Evolutionary conservation across 495 filamentous ascomycete genomes (phyloP).

Genomic region (Penicillium coffeae): DNA sequence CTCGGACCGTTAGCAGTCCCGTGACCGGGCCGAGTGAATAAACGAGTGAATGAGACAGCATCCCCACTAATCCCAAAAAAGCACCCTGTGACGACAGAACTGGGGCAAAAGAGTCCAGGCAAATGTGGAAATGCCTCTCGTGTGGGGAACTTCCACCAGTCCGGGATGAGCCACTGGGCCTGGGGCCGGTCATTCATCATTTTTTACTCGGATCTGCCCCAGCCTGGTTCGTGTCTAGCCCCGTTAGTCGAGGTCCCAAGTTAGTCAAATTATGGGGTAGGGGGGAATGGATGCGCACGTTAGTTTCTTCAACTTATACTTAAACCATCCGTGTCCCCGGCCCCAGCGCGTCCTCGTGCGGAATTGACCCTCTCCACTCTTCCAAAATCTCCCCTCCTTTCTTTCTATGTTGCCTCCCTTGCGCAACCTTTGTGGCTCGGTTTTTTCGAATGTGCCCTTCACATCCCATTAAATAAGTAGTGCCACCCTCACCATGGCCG

Average conservation of each 20-base stretch:
- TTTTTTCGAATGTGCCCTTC: slow-evolving; percentile 15
- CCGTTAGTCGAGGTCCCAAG: not conserved
- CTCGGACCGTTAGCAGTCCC: slow-evolving; percentile 7
- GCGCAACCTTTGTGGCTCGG: too few species aligned
- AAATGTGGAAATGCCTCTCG: slow-evolving; percentile 24
- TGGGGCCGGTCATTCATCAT: slow-evolving; percentile 1
- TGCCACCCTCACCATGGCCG: slow-evolving; percentile 29
- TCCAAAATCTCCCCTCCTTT: slow-evolving; percentile 3
- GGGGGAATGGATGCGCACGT: not conserved
- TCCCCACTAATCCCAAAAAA: not conserved
- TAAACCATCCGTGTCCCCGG: slow-evolving; percentile 19
- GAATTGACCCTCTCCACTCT: slow-evolving; percentile 29
- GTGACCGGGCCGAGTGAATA: slow-evolving; percentile 11
- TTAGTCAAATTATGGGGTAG: slow-evolving; percentile 6
- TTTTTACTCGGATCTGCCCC: slow-evolving; percentile 12
- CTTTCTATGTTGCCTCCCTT: not conserved
- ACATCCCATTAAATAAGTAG: slow-evolving; percentile 25
- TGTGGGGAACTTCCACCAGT: slow-evolving; percentile 19
- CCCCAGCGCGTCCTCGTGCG: slow-evolving; percentile 10
- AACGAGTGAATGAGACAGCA: not conserved
- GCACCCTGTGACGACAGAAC: not conserved
- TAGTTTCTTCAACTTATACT: slow-evolving; percentile 12
- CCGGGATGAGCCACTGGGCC: slow-evolving; percentile 5
- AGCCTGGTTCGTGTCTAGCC: slow-evolving; percentile 1
- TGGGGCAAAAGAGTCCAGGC: slow-evolving; percentile 2